Conservation (phyloP, 768 basidiomycete species). For the Boletus coccyginus region DNA sequence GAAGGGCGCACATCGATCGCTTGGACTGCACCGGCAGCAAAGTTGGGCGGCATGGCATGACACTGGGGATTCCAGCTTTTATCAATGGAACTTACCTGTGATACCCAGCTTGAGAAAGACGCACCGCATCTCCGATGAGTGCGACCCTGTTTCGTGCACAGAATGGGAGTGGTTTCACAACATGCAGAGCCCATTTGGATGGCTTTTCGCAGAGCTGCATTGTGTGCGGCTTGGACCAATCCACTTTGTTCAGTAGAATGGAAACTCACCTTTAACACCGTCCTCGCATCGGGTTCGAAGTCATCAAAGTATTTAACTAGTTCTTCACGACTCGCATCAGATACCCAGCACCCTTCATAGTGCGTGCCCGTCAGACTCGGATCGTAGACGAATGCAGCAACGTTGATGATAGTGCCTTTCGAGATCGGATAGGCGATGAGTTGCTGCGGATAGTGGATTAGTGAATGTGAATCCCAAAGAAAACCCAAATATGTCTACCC, state of each 20-base stretch:
- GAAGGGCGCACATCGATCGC: conserved; percentile 21
- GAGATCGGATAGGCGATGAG: conserved; percentile 40
- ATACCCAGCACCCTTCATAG: conserved; percentile 33
- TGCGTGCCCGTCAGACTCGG: conserved; percentile 27
- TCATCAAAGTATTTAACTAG: conserved; percentile 27
- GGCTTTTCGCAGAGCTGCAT: conserved; percentile 35
- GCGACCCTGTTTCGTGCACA: conserved; percentile 40
- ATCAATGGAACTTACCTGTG: not conserved
- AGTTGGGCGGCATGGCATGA: conserved; percentile 27
- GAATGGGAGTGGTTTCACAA: conserved; percentile 38
- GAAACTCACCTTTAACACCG: conserved; percentile 27
- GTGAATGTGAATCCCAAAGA: not conserved
- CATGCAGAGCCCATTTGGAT: conserved; percentile 45
- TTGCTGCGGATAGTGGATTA: conserved; percentile 27
- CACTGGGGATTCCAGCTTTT: not conserved
- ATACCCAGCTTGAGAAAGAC: not conserved
- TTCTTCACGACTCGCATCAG: conserved; percentile 33
- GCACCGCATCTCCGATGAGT: conserved; percentile 50
- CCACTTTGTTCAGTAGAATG: not conserved
- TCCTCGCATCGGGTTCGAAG: conserved; percentile 38
- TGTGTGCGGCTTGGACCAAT: not conserved
- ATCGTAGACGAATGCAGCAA: conserved; percentile 31
- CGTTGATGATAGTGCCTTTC: conserved; percentile 35
- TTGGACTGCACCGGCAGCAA: conserved; percentile 26
- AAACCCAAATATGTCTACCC: not conserved